A percentile compares a stretch with the other conserved stretches of the same genome.
Conservation (phyloP, 192 early-diverging fungal genomes). For the Umbelopsis sp. region DNA sequence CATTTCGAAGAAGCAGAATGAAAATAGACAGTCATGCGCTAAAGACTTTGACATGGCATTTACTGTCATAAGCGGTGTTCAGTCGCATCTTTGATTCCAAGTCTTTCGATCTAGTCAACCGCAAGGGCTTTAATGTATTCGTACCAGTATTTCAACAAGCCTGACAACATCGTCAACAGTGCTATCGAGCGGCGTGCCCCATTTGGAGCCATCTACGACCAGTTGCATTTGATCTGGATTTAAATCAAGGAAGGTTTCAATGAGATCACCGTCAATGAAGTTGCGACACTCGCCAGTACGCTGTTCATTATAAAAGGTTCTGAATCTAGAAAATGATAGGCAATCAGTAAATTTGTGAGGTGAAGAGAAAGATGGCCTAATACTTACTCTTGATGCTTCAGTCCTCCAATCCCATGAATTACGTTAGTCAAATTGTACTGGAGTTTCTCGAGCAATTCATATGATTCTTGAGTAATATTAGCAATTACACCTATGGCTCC, state of each 20-base stretch:
- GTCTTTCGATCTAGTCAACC: too few species aligned
- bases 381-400: conserved; percentile 59
- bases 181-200: conserved; percentile 48
- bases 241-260: conserved; percentile 83
- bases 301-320: conserved; percentile 60
- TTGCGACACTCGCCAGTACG: conserved; percentile 45
- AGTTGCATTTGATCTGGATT: conserved; percentile 42
- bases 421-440: conserved; percentile 65
- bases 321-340: conserved; percentile 51
- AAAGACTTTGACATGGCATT: too few species aligned
- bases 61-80: too few species aligned
- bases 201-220: conserved; percentile 35
- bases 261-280: conserved; percentile 90
- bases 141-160: conserved; percentile 10
- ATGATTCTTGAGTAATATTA: conserved; percentile 59
- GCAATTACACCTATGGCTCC: conserved; percentile 83
- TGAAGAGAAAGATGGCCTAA: background rate
- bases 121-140: background rate
- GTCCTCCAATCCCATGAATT: conserved; percentile 56
- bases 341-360: too few species aligned
- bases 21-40: too few species aligned
- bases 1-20: too few species aligned
- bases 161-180: conserved; percentile 58
- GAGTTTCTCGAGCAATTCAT: conserved; percentile 59
- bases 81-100: too few species aligned